Evolutionary conservation across 2,329 filamentous ascomycete species (phyloP), one percentile per base, ranked within the genome.

Genomic region (Polytolypa hystricis): DNA sequence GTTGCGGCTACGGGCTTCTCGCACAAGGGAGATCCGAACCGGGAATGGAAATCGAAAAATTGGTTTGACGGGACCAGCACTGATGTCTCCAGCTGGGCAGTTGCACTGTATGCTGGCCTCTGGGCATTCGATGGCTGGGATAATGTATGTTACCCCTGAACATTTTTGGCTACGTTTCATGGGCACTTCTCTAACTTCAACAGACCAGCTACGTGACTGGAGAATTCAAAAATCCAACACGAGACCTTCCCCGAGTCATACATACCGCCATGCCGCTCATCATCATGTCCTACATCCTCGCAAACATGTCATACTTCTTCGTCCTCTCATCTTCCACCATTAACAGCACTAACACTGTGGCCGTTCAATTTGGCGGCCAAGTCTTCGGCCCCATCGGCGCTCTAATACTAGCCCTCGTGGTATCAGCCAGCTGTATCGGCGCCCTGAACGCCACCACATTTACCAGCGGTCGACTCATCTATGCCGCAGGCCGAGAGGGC

Each of bases 51-150:
- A 58, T 75, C 74, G 2, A 76, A 77, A 29, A 74, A 77, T 30
- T 95, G 91, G 89, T 96, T 96, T 53, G 79, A 85, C 37, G 79
- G 81, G 39, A 95, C 89, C 4, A 84, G 74, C 44, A 75, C 69
- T 10, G 81, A 87, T 55, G 71, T 82, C 34, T 93, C 81, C 31
- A 79, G 79, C 47, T 96, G 87, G 83, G 91, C 91, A 3, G 81
- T 98, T 31, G 91, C 91, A 0, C 64, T 98, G 31, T 98, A 98
- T 57, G 89, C 86, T 11, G 91, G 91, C 6, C 70, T 98, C 4
- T 98, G 91, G 91, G 91, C 91, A 1, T 98, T 91, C 61, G 91
- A 98, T 56, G 91, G 91, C 19, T 98, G 91, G 91, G 91, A 98
- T 56, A 98, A 98, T 58, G 85, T 91, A 64, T 65, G 81, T 69